phyloP scores from a whole-genome alignment of 345 rosid species.

The Luvunga scandens region DNA sequence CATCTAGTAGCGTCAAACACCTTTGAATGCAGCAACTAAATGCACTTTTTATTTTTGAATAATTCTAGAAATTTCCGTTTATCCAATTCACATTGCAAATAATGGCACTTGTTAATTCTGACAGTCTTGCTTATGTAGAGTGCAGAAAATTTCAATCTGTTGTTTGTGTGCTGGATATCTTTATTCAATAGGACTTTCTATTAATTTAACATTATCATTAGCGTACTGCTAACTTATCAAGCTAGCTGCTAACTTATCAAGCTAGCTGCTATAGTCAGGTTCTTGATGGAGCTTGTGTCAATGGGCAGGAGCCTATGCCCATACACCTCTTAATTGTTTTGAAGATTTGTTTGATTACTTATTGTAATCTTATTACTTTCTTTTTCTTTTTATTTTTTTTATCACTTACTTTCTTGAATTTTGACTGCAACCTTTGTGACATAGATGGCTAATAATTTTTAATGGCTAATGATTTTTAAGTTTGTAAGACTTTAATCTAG shows the following conservation, averaged over 20 bases:
- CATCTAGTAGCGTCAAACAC: not conserved
- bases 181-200: not conserved
- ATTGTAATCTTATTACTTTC: not conserved
- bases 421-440: not conserved
- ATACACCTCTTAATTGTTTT: not conserved
- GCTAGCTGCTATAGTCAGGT: not conserved
- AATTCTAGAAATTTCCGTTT: not conserved
- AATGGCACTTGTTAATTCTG: not conserved
- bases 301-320: not conserved
- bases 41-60: not conserved
- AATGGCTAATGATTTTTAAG: not conserved
- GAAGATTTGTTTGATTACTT: not conserved
- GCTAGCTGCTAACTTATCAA: not conserved
- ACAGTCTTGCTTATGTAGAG: not conserved
- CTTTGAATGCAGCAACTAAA: not conserved
- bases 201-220: not conserved
- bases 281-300: not conserved
- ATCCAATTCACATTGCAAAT: not conserved
- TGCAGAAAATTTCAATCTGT: not conserved
- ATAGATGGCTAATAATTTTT: not conserved
- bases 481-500: not conserved
- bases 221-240: not conserved
- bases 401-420: not conserved
- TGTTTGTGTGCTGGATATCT: not conserved
- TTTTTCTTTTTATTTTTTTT: too few relatives aligned